Evolutionary conservation across 2,329 filamentous ascomycete genomes (phyloP).

Genomic region (Nemania sp.): DNA sequence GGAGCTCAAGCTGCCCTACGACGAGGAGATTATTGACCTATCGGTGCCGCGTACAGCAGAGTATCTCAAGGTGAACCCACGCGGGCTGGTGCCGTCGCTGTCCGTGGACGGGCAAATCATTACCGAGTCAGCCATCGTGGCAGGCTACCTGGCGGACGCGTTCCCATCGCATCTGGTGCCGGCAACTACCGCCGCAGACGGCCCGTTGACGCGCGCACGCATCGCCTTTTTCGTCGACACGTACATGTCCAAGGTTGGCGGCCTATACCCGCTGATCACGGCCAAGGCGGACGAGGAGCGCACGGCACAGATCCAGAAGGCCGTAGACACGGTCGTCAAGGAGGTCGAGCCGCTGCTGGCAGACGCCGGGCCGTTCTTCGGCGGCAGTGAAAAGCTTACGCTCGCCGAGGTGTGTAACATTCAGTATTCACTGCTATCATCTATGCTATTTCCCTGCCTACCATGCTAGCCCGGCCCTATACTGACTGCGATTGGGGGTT

Average conservation of each 20-base stretch:
- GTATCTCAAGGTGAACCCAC: slow-evolving; percentile 83
- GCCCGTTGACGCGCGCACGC: slow-evolving; percentile 72
- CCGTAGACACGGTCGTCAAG: slow-evolving; percentile 70
- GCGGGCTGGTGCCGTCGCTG: slow-evolving; percentile 80
- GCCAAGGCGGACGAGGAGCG: slow-evolving; percentile 63
- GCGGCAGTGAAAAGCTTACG: slow-evolving; percentile 72
- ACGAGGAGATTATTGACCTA: slow-evolving; percentile 80
- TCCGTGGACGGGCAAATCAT: slow-evolving; percentile 75
- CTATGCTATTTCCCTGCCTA: too few relatives aligned
- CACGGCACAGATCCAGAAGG: slow-evolving; percentile 60
- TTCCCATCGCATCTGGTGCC: slow-evolving; percentile 77
- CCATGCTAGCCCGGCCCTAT: background rate
- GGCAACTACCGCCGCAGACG: slow-evolving; percentile 61
- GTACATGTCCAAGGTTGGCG: slow-evolving; percentile 70
- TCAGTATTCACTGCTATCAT: too few relatives aligned
- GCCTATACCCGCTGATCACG: slow-evolving; percentile 35
- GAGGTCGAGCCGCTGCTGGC: slow-evolving; percentile 79
- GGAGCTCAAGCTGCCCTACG: slow-evolving; percentile 73
- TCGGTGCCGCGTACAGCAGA: slow-evolving; percentile 74
- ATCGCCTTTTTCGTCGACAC: slow-evolving; percentile 80
- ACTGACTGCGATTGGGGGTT: background rate
- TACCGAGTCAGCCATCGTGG: slow-evolving; percentile 79
- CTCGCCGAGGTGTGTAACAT: slow-evolving; percentile 70
- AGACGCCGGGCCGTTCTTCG: slow-evolving; percentile 71
- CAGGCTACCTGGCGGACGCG: slow-evolving; percentile 76